phyloP scores from a whole-genome alignment of 805 yeast genomes.

The Candida sakaeoensis region DNA sequence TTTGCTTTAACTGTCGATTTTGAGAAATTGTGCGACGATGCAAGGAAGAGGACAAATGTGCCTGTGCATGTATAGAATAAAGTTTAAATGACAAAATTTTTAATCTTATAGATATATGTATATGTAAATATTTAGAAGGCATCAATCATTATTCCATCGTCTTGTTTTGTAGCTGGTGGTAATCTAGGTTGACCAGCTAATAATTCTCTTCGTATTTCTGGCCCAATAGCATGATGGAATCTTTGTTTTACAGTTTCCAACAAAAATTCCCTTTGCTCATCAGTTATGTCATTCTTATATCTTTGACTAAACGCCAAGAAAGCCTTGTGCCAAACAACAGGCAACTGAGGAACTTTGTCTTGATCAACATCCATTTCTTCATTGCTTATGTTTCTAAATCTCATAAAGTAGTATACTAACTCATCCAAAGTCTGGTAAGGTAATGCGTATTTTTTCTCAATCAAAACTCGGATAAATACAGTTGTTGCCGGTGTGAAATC shows the following conservation, averaged over 20 bases:
- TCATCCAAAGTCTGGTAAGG: slow-evolving; percentile 97
- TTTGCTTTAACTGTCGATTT: slow-evolving; percentile 34
- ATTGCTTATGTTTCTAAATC: slow-evolving; percentile 67
- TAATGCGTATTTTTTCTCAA: slow-evolving; percentile 93
- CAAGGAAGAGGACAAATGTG: slow-evolving; percentile 30
- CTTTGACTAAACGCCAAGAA: slow-evolving; percentile 92
- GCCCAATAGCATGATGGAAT: slow-evolving; percentile 83
- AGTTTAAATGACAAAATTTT: background rate
- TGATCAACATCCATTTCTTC: slow-evolving; percentile 33
- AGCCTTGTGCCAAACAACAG: slow-evolving; percentile 97
- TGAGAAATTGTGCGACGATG: slow-evolving; percentile 34
- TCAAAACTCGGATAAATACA: slow-evolving; percentile 80
- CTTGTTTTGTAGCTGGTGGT: slow-evolving; percentile 13
- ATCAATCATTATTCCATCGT: slow-evolving; percentile 37
- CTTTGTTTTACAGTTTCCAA: slow-evolving; percentile 88
- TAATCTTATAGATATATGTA: too few species aligned
- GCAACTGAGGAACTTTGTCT: slow-evolving; percentile 56
- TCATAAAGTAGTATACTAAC: slow-evolving; percentile 88
- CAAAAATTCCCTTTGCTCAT: slow-evolving; percentile 93
- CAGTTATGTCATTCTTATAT: slow-evolving; percentile 96
- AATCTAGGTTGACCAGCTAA: slow-evolving; percentile 75
- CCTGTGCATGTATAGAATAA: slow-evolving; percentile 6
- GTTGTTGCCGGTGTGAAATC: slow-evolving; percentile 88
- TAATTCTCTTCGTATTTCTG: slow-evolving; percentile 91
- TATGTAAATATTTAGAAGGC: slow-evolving; percentile 34